Conservation (phyloP, 208 protist genomes). For the Crithidia brevicula region DNA sequence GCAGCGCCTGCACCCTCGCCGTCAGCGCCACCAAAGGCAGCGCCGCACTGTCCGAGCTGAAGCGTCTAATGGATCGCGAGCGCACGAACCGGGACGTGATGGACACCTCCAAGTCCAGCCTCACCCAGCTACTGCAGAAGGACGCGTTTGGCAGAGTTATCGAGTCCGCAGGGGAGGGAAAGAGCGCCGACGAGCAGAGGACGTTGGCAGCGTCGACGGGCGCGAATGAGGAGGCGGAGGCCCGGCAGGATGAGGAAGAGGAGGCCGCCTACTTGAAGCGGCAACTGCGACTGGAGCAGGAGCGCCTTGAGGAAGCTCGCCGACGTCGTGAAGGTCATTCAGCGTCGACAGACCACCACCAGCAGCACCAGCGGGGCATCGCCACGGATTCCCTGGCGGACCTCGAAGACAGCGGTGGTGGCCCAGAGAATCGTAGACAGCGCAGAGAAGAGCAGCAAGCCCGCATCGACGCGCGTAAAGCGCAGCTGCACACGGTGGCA, state of each 20-base stretch:
- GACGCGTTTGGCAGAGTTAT: slow-evolving; percentile 29
- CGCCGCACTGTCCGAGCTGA: slow-evolving; percentile 45
- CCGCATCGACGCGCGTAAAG: slow-evolving; percentile 26
- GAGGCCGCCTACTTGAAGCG: slow-evolving; percentile 29
- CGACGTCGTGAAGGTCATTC: not conserved
- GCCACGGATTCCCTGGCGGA: not conserved
- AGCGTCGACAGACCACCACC: not conserved
- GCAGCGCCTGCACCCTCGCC: slow-evolving; percentile 46
- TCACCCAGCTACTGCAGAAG: slow-evolving; percentile 62
- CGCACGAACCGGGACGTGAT: slow-evolving; percentile 60
- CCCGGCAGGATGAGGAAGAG: slow-evolving; percentile 17
- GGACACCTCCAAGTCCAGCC: slow-evolving; percentile 74
- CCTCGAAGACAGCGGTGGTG: not conserved
- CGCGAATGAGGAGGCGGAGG: not conserved
- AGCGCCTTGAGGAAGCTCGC: slow-evolving; percentile 15
- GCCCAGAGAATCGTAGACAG: slow-evolving; percentile 8
- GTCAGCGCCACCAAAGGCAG: slow-evolving; percentile 66
- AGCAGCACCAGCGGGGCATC: not conserved
- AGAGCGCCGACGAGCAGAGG: not conserved
- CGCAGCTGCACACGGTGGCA: slow-evolving; percentile 15
- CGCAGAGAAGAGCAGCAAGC: slow-evolving; percentile 25
- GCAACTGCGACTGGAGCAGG: slow-evolving; percentile 32
- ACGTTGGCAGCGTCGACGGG: not conserved
- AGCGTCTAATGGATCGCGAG: slow-evolving; percentile 64
- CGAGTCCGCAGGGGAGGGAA: not conserved